Evolutionary conservation across 1,139 yeast species (phyloP).

Genomic region (Pichia sp.): DNA sequence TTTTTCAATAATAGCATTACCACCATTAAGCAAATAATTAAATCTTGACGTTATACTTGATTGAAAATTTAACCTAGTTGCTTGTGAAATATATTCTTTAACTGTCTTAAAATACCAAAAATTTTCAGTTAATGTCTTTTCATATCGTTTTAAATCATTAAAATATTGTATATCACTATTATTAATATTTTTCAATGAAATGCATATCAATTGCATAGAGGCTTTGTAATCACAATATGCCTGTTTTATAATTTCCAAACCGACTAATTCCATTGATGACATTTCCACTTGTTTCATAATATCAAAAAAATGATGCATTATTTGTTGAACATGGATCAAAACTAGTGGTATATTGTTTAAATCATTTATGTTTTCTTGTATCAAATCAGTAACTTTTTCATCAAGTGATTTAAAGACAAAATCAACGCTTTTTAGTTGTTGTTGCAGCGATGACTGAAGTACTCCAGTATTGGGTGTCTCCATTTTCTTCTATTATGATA

Average conservation of each 20-base stretch:
- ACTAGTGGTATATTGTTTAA: conserved; percentile 1
- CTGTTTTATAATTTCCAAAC: conserved; percentile 6
- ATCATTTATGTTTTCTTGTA: conserved; percentile 1
- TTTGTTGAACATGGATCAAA: neutral
- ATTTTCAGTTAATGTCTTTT: conserved; percentile 2
- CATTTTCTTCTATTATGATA: too few species aligned
- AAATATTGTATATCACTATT: neutral
- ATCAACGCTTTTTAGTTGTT: conserved; percentile 7
- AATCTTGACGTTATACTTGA: conserved; percentile 11
- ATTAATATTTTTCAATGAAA: neutral
- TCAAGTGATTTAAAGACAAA: conserved; percentile 8
- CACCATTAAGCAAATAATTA: conserved; percentile 11
- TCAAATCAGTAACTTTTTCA: conserved; percentile 1
- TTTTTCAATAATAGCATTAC: conserved; percentile 10
- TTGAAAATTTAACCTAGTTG: conserved; percentile 4
- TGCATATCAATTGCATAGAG: conserved; percentile 3
- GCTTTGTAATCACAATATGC: conserved; percentile 8
- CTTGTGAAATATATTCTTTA: conserved; percentile 9
- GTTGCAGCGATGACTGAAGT: conserved; percentile 3
- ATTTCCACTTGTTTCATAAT: neutral
- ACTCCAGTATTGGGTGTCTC: conserved; percentile 11
- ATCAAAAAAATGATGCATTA: neutral
- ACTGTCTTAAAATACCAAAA: conserved; percentile 7
- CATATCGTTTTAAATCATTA: conserved; percentile 1
- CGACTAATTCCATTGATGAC: conserved; percentile 4